Conservation (phyloP, 139 green algal species). For the Chlamydomonas incerta region DNA sequence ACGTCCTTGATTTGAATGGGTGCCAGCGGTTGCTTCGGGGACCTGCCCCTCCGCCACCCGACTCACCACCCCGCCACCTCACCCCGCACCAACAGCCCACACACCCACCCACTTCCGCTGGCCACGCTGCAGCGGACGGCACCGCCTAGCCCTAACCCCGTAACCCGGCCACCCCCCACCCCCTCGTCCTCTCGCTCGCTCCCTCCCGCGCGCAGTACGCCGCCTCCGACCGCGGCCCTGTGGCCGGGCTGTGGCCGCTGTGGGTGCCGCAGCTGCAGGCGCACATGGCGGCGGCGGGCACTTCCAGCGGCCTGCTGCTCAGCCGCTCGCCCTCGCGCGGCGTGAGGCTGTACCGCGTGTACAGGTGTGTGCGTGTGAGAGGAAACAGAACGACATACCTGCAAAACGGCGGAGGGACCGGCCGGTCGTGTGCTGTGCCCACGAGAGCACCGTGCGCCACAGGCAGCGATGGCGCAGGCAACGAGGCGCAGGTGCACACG, state of each 20-base stretch:
- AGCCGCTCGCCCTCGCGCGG: slow-evolving; percentile 74
- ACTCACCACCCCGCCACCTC: too few species aligned
- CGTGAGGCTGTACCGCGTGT: slow-evolving; percentile 68
- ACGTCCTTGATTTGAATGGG: too few species aligned
- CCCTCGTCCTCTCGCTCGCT: background rate
- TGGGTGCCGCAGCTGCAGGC: slow-evolving; percentile 86
- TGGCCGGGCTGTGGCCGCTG: slow-evolving; percentile 38
- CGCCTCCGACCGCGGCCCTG: slow-evolving; percentile 32
- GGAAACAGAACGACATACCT: too few species aligned
- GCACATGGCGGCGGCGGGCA: slow-evolving; percentile 70
- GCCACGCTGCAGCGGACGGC: too few species aligned
- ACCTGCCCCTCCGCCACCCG: too few species aligned
- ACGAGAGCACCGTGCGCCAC: too few species aligned
- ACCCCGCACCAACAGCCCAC: too few species aligned
- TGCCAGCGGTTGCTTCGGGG: too few species aligned
- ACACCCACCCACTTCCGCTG: too few species aligned
- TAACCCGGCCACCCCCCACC: background rate
- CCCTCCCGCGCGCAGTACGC: slow-evolving; percentile 28
- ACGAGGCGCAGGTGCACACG: background rate
- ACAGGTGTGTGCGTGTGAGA: slow-evolving; percentile 7
- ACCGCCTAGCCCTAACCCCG: too few species aligned
- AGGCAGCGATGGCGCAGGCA: too few species aligned
- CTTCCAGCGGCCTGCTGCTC: slow-evolving; percentile 64
- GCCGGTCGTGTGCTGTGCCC: background rate
- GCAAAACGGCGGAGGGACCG: background rate